Evolutionary conservation across 371 early-diverging fungal species (phyloP).

Genomic region (Mortierella polycephala): DNA sequence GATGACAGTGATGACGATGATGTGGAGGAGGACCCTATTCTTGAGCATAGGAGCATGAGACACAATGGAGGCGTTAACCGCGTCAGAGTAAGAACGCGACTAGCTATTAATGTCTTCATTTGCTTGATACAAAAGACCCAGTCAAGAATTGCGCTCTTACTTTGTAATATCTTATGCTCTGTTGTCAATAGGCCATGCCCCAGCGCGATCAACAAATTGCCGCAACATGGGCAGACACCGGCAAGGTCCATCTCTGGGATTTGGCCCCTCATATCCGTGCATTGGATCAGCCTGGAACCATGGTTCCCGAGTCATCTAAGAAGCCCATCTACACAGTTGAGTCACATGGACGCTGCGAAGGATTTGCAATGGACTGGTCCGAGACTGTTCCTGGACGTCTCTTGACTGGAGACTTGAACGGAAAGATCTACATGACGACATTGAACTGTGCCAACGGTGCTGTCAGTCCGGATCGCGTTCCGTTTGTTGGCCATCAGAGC

Average conservation of each 20-base stretch:
- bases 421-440: slow-evolving; percentile 84
- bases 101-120: not conserved
- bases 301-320: slow-evolving; percentile 69
- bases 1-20: slow-evolving; percentile 84
- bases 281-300: slow-evolving; percentile 82
- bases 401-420: slow-evolving; percentile 88
- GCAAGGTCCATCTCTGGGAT: slow-evolving; percentile 94
- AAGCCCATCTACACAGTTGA: slow-evolving; percentile 84
- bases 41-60: slow-evolving; percentile 83
- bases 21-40: slow-evolving; percentile 92
- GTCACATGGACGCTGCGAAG: slow-evolving; percentile 85
- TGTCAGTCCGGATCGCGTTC: slow-evolving; percentile 74
- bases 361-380: slow-evolving; percentile 97
- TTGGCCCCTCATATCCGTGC: slow-evolving; percentile 75
- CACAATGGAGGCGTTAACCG: slow-evolving; percentile 96
- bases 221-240: slow-evolving; percentile 95
- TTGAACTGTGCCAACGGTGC: slow-evolving; percentile 66
- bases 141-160: not conserved
- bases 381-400: slow-evolving; percentile 74
- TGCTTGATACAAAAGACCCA: too few relatives aligned
- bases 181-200: slow-evolving; percentile 60
- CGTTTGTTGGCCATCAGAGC: slow-evolving; percentile 85
- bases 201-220: slow-evolving; percentile 74
- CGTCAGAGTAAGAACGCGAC: slow-evolving; percentile 66
- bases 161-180: not conserved